phyloP scores from a whole-genome alignment of 2,329 filamentous ascomycete species.

The Trichoderma guizhouense region DNA sequence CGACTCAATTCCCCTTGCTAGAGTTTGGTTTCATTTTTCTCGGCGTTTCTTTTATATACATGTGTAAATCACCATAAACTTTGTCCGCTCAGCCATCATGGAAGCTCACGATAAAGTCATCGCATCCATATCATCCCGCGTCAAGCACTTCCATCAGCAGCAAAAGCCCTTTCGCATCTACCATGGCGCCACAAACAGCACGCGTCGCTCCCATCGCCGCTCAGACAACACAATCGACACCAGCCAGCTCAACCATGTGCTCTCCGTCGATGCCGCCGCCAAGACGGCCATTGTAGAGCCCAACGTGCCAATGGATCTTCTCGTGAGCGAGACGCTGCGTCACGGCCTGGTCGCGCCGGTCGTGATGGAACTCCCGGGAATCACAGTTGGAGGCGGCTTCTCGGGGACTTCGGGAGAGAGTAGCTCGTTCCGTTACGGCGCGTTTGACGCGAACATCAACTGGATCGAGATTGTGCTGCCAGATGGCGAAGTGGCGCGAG shows the following conservation, averaged over 20 bases:
- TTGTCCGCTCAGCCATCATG: constrained; percentile 27
- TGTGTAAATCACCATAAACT: not conserved
- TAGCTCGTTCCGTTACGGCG: constrained; percentile 64
- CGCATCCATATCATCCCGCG: constrained; percentile 39
- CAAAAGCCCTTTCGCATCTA: constrained; percentile 66
- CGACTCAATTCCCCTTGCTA: not conserved
- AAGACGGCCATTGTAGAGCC: constrained; percentile 65
- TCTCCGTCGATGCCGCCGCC: constrained; percentile 52
- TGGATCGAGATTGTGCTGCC: constrained; percentile 64
- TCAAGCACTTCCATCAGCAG: constrained; percentile 42
- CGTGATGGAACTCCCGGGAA: constrained; percentile 71
- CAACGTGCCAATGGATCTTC: constrained; percentile 64
- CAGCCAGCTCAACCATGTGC: constrained; percentile 58
- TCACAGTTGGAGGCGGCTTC: constrained; percentile 66
- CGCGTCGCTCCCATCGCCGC: constrained; percentile 53
- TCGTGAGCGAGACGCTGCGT: constrained; percentile 56
- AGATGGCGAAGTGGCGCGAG: constrained; percentile 53
- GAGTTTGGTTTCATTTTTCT: not conserved
- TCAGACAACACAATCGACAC: constrained; percentile 63
- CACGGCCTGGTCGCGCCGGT: constrained; percentile 60
- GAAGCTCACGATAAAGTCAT: constrained; percentile 46
- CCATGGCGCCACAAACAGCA: constrained; percentile 75
- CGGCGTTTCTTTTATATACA: not conserved
- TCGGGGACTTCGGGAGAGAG: constrained; percentile 66
- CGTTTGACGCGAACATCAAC: constrained; percentile 60